Percentiles rank a stretch among this genome's conserved stretches.
These are phyloP conservation scores for Blepharisma undulans DNA, from an alignment of 169 alveolate species.

Conservation along the genomic window DNA sequence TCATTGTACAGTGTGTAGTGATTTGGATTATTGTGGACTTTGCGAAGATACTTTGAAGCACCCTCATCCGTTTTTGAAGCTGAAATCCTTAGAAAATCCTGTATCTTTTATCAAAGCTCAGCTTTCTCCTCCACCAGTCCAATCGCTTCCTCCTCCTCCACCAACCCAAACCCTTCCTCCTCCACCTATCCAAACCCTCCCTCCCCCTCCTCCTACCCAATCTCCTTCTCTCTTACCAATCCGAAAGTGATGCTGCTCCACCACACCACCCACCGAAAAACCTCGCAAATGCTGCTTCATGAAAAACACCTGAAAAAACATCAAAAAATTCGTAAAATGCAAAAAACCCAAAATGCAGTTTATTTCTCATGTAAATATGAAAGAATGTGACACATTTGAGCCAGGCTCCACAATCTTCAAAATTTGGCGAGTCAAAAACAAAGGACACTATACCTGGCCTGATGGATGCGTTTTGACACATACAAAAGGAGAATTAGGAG, in stretches of 20 bases:
- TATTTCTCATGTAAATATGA: neutral
- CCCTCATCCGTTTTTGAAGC: conserved; percentile 73
- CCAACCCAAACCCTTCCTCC: neutral
- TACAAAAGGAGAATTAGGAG: conserved; percentile 32
- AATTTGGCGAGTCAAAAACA: conserved; percentile 29
- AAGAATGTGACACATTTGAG: neutral
- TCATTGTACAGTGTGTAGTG: conserved; percentile 76
- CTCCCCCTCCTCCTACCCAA: neutral
- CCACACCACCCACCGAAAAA: too few relatives aligned
- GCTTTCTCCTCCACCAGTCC: neutral
- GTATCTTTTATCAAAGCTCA: neutral
- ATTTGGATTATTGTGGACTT: conserved; percentile 82
- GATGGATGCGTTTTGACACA: neutral
- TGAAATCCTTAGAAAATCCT: neutral
- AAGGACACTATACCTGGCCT: conserved; percentile 29
- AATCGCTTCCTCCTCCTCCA: too few relatives aligned
- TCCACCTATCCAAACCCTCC: neutral
- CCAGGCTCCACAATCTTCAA: conserved; percentile 22
- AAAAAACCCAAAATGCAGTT: conserved; percentile 7
- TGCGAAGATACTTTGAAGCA: conserved; percentile 66
- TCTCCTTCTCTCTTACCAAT: neutral
- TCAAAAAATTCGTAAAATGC: neutral
- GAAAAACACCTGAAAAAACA: neutral
- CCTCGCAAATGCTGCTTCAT: neutral
- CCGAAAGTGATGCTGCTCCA: neutral